Base-by-base conservation (phyloP, 2,329 filamentous ascomycete species). In the Fusarium sambucinum region DNA sequence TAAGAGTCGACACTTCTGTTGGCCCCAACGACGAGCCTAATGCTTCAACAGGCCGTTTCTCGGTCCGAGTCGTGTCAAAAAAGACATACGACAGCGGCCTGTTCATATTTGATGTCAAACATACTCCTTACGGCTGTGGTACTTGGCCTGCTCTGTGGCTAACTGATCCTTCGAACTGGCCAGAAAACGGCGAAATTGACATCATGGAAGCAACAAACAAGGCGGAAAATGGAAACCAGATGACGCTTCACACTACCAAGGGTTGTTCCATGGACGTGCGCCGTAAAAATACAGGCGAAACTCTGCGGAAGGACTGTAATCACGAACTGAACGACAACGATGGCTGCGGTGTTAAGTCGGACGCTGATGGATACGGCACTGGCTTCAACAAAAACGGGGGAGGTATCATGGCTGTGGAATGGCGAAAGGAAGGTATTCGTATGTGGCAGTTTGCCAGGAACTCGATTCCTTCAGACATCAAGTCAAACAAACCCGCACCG, bases 61-160 rank as follows among this genome's bases (percentile, higher is more conserved):
- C 87, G 0, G 87, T 90, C 16, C 87, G 89, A 16, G 79, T 90
- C 57, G 83, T 87, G 63, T 90, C 88, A 35, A 89, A 86, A 73
- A 80, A 77, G 44, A 84, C 84, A 44, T 91, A 90, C 77, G 77
- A 87, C 71, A 78, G 75, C n/a, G 89, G 89, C 0, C 84, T 91
- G n/a, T 91, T 90, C 78, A 80, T 91, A 71, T 91, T 91, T 71
- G 88, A 91, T 73, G 81, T 91, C 67, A 82, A 84, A 63, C 89
- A 90, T 77, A 86, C 86, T 0, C 89, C 89, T 0, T 86, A 82
- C 70, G 89, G 87, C 41, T 91, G 89, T 72, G 87, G 83, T 5
- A 87, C 84, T 23, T 91, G 87, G 89, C 87, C 88, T 3, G 84
- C 90, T 0, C 82, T 92, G 13, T 92, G 90, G 90, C 80, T 92